Percentiles rank a stretch among this genome's conserved stretches.
These are phyloP conservation scores for Sanguinoderma infundibulare DNA, from an alignment of 1,284 basidiomycete genomes.

Conservation along the genomic window DNA sequence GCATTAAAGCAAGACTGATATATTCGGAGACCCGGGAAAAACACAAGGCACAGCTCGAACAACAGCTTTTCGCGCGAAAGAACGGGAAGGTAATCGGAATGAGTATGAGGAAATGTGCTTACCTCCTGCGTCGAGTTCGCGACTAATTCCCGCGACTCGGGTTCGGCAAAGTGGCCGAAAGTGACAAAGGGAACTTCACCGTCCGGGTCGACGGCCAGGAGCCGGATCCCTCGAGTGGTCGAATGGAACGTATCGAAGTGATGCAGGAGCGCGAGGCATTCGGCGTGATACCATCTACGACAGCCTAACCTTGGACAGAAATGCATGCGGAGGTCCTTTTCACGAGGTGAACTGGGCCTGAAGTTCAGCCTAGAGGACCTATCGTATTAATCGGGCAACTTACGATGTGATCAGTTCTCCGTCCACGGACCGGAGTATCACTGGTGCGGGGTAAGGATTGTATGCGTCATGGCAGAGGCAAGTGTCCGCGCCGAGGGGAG, in stretches of 20 bases:
- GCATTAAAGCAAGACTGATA: not conserved
- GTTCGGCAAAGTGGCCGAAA: constrained; percentile 20
- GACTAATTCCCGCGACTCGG: constrained; percentile 8
- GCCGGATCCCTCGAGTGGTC: constrained; percentile 23
- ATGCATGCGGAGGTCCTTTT: constrained; percentile 27
- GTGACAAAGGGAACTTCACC: constrained; percentile 7
- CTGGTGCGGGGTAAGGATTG: constrained; percentile 22
- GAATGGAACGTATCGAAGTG: constrained; percentile 6
- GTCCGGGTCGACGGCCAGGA: constrained; percentile 29
- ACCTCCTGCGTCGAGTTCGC: not conserved
- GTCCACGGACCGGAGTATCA: not conserved
- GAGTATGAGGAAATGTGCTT: not conserved
- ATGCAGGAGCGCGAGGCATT: constrained; percentile 17
- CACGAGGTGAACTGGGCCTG: not conserved
- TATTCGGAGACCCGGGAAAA: not conserved
- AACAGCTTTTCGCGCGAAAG: not conserved
- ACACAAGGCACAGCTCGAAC: not conserved
- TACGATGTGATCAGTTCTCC: not conserved
- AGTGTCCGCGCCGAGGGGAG: constrained; percentile 12
- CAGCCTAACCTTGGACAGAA: constrained; percentile 32
- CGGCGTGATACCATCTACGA: constrained; percentile 31
- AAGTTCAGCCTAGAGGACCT: not conserved
- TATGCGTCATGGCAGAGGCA: constrained; percentile 24
- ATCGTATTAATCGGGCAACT: not conserved
- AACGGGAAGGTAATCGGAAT: not conserved